Conservation (phyloP, 1,139 yeast genomes). For the Lodderomyces jiufengensis region DNA sequence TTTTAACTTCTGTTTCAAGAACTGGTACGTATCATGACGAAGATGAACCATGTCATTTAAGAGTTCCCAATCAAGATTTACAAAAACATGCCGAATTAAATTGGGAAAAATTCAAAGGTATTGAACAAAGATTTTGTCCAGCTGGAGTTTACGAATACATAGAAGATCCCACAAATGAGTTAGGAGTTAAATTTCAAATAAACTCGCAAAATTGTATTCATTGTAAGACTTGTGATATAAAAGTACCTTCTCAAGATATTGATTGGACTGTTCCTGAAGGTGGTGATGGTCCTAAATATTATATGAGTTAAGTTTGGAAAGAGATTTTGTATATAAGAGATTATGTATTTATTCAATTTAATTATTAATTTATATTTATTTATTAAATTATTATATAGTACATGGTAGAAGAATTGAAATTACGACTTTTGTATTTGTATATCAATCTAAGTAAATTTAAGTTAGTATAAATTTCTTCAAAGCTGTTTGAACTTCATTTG, state of each 20-base stretch:
- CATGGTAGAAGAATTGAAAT: no score
- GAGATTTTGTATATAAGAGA: neutral
- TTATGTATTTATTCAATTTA: no score
- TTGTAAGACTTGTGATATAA: constrained; percentile 97
- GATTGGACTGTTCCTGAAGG: constrained; percentile 97
- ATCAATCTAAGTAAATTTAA: constrained; percentile 23
- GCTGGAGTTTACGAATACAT: constrained; percentile 97
- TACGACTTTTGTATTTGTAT: constrained; percentile 23
- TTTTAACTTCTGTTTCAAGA: constrained; percentile 86
- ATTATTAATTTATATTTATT: no score
- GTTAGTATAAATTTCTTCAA: no score
- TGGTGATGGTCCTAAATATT: constrained; percentile 96
- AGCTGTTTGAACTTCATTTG: neutral
- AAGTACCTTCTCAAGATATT: constrained; percentile 91
- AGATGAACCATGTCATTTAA: constrained; percentile 84
- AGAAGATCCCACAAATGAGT: constrained; percentile 54
- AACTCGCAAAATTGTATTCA: constrained; percentile 96
- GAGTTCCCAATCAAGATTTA: constrained; percentile 72
- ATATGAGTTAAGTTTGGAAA: constrained; percentile 49
- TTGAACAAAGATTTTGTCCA: constrained; percentile 92
- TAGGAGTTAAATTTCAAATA: constrained; percentile 83
- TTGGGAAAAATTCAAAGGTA: constrained; percentile 76
- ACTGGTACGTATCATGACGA: constrained; percentile 97
- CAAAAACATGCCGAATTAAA: constrained; percentile 62
- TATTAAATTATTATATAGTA: no score